phyloP scores from a whole-genome alignment of 495 filamentous ascomycete genomes.

The Pyrenopolyporus hunteri region DNA sequence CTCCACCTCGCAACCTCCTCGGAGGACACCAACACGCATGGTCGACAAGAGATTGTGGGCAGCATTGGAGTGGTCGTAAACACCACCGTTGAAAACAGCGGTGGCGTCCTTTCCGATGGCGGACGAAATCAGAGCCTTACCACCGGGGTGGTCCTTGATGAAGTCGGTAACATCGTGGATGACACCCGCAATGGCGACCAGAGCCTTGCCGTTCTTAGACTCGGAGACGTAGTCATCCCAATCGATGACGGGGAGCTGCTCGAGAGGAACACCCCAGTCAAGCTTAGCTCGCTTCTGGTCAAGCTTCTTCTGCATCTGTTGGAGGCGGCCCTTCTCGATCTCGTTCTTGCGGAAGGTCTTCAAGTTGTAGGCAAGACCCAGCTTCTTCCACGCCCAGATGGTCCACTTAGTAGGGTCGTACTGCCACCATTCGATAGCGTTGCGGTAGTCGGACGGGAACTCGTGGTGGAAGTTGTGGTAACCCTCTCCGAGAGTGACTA shows the following conservation, averaged over 20 bases:
- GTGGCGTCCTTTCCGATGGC: conserved; percentile 97
- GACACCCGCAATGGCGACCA: conserved; percentile 89
- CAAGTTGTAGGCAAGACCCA: conserved; percentile 91
- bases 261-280: conserved; percentile 94
- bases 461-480: conserved; percentile 99
- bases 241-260: conserved; percentile 92
- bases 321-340: conserved; percentile 97
- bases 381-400: conserved; percentile 93
- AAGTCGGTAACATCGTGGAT: conserved; percentile 95
- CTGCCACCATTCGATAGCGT: conserved; percentile 97
- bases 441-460: conserved; percentile 98
- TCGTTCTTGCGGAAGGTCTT: conserved; percentile 98
- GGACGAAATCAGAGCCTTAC: conserved; percentile 90
- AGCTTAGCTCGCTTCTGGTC: conserved; percentile 91
- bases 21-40: conserved; percentile 95
- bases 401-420: conserved; percentile 99
- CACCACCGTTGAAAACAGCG: conserved; percentile 98
- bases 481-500: conserved; percentile 95
- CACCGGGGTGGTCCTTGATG: conserved; percentile 96
- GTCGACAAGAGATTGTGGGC: conserved; percentile 97
- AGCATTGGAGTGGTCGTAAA: conserved; percentile 97
- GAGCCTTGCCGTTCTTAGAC: conserved; percentile 83
- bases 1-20: conserved; percentile 96
- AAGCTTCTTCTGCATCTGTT: conserved; percentile 98
- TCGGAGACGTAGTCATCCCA: conserved; percentile 95